Base-by-base conservation (phyloP, 2,329 filamentous ascomycete species). In the Ophiostoma ulmi region DNA sequence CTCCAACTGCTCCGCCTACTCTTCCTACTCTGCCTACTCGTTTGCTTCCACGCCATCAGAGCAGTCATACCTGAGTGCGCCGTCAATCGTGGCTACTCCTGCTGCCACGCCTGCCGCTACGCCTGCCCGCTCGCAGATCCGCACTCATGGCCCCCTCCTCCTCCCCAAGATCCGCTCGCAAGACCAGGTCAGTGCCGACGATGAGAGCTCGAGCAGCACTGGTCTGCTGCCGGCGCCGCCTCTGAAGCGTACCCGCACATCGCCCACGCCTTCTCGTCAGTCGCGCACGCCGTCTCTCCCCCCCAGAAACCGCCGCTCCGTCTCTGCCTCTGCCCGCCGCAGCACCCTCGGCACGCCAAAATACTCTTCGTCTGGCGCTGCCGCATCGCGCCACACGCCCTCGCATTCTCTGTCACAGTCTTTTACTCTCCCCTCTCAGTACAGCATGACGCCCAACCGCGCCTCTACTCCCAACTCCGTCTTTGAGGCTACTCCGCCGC, bases 111-210 rank as follows among this genome's bases (percentile, higher is more conserved):
- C 52, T 13, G n/a, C 74, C 75, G 90, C 89, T 69, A 93, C 91
- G 14, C 91, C 91, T 55, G 81, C 84, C 58, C 82, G 84, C 74
- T 91, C 91, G 44, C 63, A 52, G 26, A 87, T 94, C 75, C 86
- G 89, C 73, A 90, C 92, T 73, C 90, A 93, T 80, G 92, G 92
- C 69, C 92, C 92, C 69, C 83, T 92, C 67, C 83, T 97, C 72
- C 84, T 97, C 41, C 93, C 93, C 77, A 95, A 93, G 85, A 94
- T 96, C 81, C 87, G 93, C 73, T 87, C 87, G 58, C 93, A 95
- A 80, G 93, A 97, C 80, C 91, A 94, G 80, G 85, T 90, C 73
- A 86, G 93, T 73, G 87, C 89, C 74, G 86, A 86, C 58, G 82
- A 82, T 26, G 63, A 38, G 4, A 11, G 4, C 22, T 2, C 6